phyloP scores from a whole-genome alignment of 192 early-diverging fungal species.

The Umbelopsis sp. region DNA sequence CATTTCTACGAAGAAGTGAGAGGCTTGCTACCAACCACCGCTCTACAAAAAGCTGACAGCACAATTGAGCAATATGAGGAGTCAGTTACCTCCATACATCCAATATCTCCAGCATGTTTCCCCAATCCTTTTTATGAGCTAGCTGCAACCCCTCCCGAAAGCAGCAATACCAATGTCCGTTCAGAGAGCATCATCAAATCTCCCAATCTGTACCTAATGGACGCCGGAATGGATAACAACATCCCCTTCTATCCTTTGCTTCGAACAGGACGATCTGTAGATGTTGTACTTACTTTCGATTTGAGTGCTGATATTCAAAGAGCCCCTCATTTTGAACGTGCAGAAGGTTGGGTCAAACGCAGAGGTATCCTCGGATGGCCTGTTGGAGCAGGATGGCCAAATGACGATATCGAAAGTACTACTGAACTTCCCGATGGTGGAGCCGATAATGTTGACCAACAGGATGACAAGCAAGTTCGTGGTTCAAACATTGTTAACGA shows the following conservation, averaged over 20 bases:
- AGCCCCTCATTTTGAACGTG: slow-evolving; percentile 66
- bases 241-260: slow-evolving; percentile 75
- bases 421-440: background rate
- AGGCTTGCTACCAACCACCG: slow-evolving; percentile 37
- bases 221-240: slow-evolving; percentile 84
- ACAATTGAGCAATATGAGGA: slow-evolving; percentile 53
- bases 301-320: slow-evolving; percentile 71
- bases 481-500: slow-evolving; percentile 5
- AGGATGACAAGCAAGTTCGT: slow-evolving; percentile 1
- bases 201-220: slow-evolving; percentile 62
- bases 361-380: slow-evolving; percentile 65
- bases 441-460: background rate
- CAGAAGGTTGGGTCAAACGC: slow-evolving; percentile 63
- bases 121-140: slow-evolving; percentile 69
- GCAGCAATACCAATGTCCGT: slow-evolving; percentile 22
- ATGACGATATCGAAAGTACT: slow-evolving; percentile 7
- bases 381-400: slow-evolving; percentile 35
- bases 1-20: slow-evolving; percentile 54
- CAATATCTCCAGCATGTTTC: slow-evolving; percentile 68
- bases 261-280: slow-evolving; percentile 65
- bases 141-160: slow-evolving; percentile 36
- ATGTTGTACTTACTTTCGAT: slow-evolving; percentile 77
- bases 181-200: slow-evolving; percentile 37
- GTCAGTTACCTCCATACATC: slow-evolving; percentile 55
- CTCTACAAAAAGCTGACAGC: slow-evolving; percentile 42